A percentile compares a stretch with the other conserved stretches of the same genome.
These are phyloP conservation scores for Waitea zeae DNA, from an alignment of 1,284 basidiomycete species.

Conservation along the genomic window DNA sequence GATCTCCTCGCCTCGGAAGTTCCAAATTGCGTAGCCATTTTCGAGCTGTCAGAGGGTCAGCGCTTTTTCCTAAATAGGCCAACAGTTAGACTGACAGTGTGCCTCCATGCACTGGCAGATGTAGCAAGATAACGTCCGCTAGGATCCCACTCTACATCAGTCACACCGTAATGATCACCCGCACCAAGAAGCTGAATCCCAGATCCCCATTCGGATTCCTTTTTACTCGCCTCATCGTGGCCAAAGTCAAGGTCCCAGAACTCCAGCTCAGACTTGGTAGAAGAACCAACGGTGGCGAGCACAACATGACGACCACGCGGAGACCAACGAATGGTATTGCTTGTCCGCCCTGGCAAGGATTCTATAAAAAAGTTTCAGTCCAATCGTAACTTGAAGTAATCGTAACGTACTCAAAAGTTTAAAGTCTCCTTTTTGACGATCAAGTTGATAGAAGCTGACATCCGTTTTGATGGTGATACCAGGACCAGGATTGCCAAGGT, in stretches of 20 bases:
- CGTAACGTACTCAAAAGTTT: constrained; percentile 56
- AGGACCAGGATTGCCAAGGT: constrained; percentile 76
- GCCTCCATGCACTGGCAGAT: constrained; percentile 90
- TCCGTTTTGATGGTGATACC: constrained; percentile 93
- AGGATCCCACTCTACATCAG: constrained; percentile 98
- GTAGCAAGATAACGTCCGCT: constrained; percentile 89
- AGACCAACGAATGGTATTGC: constrained; percentile 95
- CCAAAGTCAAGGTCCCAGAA: constrained; percentile 98
- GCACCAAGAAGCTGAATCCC: constrained; percentile 78
- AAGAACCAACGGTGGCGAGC: constrained; percentile 88
- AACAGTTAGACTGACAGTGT: constrained; percentile 46
- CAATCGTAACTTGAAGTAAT: constrained; percentile 5
- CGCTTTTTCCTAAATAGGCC: constrained; percentile 3
- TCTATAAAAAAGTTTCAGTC: constrained; percentile 22
- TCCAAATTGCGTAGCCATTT: constrained; percentile 95
- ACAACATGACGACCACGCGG: constrained; percentile 94
- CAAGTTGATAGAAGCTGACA: constrained; percentile 92
- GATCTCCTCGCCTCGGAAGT: constrained; percentile 91
- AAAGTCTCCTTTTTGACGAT: constrained; percentile 91
- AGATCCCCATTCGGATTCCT: constrained; percentile 69
- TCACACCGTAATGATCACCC: constrained; percentile 96
- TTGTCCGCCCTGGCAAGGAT: constrained; percentile 72
- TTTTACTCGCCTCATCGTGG: constrained; percentile 47
- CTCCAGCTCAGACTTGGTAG: constrained; percentile 92
- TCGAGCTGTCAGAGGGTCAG: constrained; percentile 48